These are phyloP conservation scores for Trichoderma sp. DNA, from an alignment of 2,329 filamentous ascomycete genomes.

Conservation along the genomic window DNA sequence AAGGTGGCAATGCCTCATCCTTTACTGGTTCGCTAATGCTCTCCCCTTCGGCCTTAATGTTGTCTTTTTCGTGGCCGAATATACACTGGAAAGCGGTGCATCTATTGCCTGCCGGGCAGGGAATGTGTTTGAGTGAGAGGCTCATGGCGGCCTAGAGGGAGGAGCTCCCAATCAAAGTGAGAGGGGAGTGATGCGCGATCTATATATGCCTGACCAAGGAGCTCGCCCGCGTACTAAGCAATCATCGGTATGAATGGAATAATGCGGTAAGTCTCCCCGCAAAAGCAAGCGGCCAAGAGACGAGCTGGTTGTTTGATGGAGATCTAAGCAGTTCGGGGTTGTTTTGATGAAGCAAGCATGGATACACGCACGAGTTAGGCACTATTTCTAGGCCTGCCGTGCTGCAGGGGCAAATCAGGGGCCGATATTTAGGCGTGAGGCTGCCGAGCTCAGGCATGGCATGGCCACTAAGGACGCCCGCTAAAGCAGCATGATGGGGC, in stretches of 20 bases:
- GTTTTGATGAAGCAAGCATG: background rate
- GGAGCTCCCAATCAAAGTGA: background rate
- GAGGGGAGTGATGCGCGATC: slow-evolving; percentile 11
- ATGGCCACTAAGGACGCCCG: background rate
- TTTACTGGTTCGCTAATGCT: background rate
- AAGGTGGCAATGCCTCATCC: slow-evolving; percentile 7
- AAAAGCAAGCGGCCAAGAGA: background rate
- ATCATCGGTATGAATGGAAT: background rate
- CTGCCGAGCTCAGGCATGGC: slow-evolving; percentile 1
- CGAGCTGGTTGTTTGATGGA: background rate
- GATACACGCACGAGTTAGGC: background rate
- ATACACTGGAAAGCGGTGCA: slow-evolving; percentile 54
- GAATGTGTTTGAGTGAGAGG: slow-evolving; percentile 49
- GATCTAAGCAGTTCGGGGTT: background rate
- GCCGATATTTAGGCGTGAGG: slow-evolving; percentile 21
- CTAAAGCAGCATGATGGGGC: background rate
- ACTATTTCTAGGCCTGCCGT: background rate
- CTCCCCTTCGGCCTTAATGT: slow-evolving; percentile 20
- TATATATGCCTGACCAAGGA: background rate
- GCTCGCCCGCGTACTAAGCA: background rate
- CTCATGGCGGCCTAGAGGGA: slow-evolving; percentile 33
- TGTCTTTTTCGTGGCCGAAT: slow-evolving; percentile 48
- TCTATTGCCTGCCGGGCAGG: slow-evolving; percentile 50
- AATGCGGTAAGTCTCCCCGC: no score
- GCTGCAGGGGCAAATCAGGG: slow-evolving; percentile 11